Evolutionary conservation across 768 basidiomycete species (phyloP).

Genomic region (Lyophyllum shimeji): DNA sequence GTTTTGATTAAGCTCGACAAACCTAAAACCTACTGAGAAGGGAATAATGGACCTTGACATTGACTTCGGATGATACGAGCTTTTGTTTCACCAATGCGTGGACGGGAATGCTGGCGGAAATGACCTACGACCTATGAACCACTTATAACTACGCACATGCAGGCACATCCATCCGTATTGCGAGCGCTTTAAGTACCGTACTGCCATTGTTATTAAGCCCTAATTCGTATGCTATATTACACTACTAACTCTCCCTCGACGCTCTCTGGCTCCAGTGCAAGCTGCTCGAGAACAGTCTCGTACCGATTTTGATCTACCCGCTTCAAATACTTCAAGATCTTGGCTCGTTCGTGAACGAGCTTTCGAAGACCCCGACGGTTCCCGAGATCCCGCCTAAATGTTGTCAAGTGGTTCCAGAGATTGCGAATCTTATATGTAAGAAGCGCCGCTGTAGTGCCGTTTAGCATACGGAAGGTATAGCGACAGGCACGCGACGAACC

Average conservation of each 20-base stretch:
- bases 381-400: constrained; percentile 70
- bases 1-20: not conserved
- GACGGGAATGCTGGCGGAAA: not conserved
- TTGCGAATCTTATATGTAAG: constrained; percentile 85
- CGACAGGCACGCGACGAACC: constrained; percentile 41
- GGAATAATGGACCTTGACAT: not conserved
- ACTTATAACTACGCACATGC: too few relatives aligned
- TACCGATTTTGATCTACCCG: constrained; percentile 66
- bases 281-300: constrained; percentile 63
- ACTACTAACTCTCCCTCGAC: constrained; percentile 92
- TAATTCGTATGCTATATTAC: constrained; percentile 23
- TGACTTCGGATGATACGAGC: not conserved
- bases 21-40: not conserved
- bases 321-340: constrained; percentile 78
- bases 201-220: not conserved
- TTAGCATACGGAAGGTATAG: not conserved
- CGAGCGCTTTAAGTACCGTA: too few relatives aligned
- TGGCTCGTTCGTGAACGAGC: constrained; percentile 83
- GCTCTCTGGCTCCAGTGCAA: constrained; percentile 75
- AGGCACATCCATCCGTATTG: too few relatives aligned
- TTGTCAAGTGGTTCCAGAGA: constrained; percentile 70
- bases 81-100: not conserved
- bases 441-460: constrained; percentile 63
- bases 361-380: constrained; percentile 75
- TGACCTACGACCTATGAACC: not conserved